Evolutionary conservation across 257 asterid genomes (phyloP).

Genomic region (Handroanthus guayacan): DNA sequence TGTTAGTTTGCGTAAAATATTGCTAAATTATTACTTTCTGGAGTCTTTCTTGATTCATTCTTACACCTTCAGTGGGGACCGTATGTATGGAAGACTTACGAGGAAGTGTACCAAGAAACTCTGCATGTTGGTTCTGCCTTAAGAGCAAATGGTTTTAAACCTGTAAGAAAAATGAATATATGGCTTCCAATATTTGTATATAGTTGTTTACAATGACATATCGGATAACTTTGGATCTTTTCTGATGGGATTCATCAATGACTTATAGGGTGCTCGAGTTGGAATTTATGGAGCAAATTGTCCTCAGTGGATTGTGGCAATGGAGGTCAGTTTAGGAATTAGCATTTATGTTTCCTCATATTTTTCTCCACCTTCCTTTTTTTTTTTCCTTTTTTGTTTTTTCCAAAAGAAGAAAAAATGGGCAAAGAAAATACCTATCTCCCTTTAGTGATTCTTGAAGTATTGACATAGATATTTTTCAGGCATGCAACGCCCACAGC

Average conservation of each 20-base stretch:
- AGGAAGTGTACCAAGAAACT: slow-evolving; percentile 72
- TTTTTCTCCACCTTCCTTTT: neutral
- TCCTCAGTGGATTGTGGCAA: slow-evolving; percentile 98
- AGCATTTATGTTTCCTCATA: neutral
- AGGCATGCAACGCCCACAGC: slow-evolving; percentile 90
- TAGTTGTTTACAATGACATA: neutral
- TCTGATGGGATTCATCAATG: neutral
- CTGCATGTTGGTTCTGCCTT: slow-evolving; percentile 79
- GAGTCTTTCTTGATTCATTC: slow-evolving; percentile 8
- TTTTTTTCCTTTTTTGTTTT: neutral
- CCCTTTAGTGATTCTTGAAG: neutral
- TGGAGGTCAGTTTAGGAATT: slow-evolving; percentile 73
- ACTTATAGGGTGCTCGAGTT: slow-evolving; percentile 75
- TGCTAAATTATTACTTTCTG: neutral
- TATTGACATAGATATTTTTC: slow-evolving; percentile 23
- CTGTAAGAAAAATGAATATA: slow-evolving; percentile 59
- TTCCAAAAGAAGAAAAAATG: too few relatives aligned
- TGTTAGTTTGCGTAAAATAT: neutral
- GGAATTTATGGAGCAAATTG: slow-evolving; percentile 93
- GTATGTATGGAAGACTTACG: slow-evolving; percentile 85
- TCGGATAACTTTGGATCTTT: neutral
- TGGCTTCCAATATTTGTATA: neutral
- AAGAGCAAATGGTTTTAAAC: slow-evolving; percentile 67
- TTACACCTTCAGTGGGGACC: slow-evolving; percentile 77
- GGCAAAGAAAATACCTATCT: too few relatives aligned